phyloP scores from a whole-genome alignment of 805 yeast genomes.

The Teunomyces atbi region DNA sequence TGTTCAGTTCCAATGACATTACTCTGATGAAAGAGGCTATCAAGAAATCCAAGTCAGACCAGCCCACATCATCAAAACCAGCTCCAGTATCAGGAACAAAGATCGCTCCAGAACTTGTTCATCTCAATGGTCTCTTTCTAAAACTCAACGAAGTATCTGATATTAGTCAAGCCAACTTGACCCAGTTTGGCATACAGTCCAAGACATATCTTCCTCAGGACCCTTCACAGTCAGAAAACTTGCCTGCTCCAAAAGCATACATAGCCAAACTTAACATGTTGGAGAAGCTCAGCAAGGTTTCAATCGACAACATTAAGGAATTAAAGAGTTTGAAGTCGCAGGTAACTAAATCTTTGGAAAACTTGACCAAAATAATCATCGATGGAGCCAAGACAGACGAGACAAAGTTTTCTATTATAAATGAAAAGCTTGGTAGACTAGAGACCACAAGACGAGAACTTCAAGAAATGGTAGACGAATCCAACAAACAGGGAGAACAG shows the following conservation, averaged over 20 bases:
- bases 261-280: conserved; percentile 37
- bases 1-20: conserved; percentile 37
- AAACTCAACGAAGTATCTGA: conserved; percentile 27
- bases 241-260: conserved; percentile 39
- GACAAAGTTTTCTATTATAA: conserved; percentile 29
- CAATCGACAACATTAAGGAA: conserved; percentile 31
- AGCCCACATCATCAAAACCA: neutral
- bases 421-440: conserved; percentile 26
- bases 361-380: conserved; percentile 18
- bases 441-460: conserved; percentile 31
- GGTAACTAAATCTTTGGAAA: conserved; percentile 26
- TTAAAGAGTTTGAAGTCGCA: conserved; percentile 26
- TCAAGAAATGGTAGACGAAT: conserved; percentile 24
- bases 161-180: conserved; percentile 32
- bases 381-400: conserved; percentile 34
- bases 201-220: conserved; percentile 35
- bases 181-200: conserved; percentile 39
- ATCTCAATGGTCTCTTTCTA: conserved; percentile 28
- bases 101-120: conserved; percentile 32
- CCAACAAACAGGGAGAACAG: neutral
- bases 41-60: conserved; percentile 12
- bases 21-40: conserved; percentile 25
- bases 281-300: conserved; percentile 36
- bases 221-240: conserved; percentile 32
- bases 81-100: neutral